phyloP scores from a whole-genome alignment of 2,329 filamentous ascomycete species.

The Colletotrichum filicis region DNA sequence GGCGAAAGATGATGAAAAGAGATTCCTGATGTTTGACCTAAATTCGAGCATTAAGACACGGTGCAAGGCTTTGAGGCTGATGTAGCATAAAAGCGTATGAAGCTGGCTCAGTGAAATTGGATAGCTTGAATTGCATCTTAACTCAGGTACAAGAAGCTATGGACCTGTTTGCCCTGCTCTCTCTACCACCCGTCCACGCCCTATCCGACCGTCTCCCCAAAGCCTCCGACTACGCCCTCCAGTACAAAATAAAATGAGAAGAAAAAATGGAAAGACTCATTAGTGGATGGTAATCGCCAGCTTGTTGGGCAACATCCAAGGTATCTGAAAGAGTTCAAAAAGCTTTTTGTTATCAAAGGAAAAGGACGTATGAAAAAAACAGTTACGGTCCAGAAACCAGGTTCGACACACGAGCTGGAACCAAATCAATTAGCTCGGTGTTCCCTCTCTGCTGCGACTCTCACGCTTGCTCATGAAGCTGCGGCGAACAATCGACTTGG shows the following conservation, averaged over 20 bases:
- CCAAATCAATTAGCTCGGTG: conserved; percentile 37
- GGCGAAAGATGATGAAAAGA: too few species aligned
- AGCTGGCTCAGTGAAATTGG: neutral
- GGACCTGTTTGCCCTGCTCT: conserved; percentile 1
- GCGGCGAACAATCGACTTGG: conserved; percentile 58
- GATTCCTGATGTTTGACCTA: too few species aligned
- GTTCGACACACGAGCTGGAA: neutral
- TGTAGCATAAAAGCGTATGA: too few species aligned
- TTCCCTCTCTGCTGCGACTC: conserved; percentile 58
- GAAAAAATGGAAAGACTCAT: neutral
- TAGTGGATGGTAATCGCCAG: conserved; percentile 8
- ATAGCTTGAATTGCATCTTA: neutral
- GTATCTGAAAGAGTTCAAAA: conserved; percentile 27
- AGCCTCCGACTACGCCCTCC: conserved; percentile 17
- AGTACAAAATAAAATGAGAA: neutral
- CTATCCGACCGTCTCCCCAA: neutral
- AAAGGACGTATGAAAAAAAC: conserved; percentile 7
- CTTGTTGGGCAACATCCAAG: conserved; percentile 8
- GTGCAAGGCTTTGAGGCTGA: too few species aligned
- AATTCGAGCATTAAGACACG: too few species aligned
- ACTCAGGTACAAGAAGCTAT: neutral
- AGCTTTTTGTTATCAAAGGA: conserved; percentile 16
- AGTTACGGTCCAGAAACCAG: neutral
- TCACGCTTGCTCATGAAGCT: conserved; percentile 68
- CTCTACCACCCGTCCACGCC: conserved; percentile 3